Evolutionary conservation across 768 basidiomycete species (phyloP), one percentile per base, ranked within the genome.

Genomic region (Suillus alpinus): DNA sequence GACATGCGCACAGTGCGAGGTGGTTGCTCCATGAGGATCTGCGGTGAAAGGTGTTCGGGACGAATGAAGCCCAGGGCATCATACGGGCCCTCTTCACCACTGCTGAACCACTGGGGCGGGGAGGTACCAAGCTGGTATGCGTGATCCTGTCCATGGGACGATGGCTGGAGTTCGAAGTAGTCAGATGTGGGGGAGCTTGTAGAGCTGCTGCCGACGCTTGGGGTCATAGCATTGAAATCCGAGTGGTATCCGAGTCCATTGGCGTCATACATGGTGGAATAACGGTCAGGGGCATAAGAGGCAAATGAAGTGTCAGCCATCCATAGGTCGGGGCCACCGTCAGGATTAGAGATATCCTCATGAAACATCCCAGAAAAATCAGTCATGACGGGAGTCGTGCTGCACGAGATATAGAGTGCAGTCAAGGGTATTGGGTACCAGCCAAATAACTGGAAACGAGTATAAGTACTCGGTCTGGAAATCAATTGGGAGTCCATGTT

Each of bases 1-100:
- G 71, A 57, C 55, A 65, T 68, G 31, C 57, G 65, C 0, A 74
- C 69, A 34, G 71, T 72, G 9, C 58, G 59, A 7, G 59, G 60
- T 13, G 51, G 16, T 55, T 55, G 53, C 9, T 55, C 37, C 37
- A 6, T 12, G 14, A 53, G 18, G 20, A 55, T 18, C 23, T 55
- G 53, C 23, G 34, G 34, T 23, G 52, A 36, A 26, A 36, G 52
- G 52, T 6, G 53, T 18, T 55, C 23, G 5, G 16, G 23, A 39
- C 7, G 36, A 3, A 6, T 26, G 23, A 26, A 18, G 10, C 53
- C 37, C 16, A 59, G 8, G 13, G 18, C 18, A 20, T 56, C 26
- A 37, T 56, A 37, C 23, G 26, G 53, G 3, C 36, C 53, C 10
- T 37, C 36, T 4, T 16, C 10, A 26, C 36, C 36, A 23, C 8